phyloP scores from a whole-genome alignment of 2,329 filamentous ascomycete species.

The Fusarium staphyleae region DNA sequence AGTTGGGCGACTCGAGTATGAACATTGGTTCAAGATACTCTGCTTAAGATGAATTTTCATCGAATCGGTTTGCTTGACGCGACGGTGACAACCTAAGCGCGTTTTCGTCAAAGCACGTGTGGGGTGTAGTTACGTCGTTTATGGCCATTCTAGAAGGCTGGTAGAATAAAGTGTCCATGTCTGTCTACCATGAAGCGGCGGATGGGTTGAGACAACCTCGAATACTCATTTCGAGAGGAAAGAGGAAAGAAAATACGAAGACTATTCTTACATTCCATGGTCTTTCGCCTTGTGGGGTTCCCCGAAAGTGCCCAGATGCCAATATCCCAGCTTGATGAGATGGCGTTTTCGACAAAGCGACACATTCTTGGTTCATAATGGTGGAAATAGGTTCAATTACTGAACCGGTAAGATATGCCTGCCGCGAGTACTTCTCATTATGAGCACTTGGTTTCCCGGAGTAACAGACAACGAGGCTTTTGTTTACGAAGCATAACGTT shows the following conservation, averaged over 20 bases:
- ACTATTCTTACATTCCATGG: constrained; percentile 18
- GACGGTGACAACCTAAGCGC: constrained; percentile 31
- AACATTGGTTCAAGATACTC: constrained; percentile 1
- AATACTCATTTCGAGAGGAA: too few species aligned
- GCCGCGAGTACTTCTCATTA: background rate
- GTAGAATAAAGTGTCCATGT: constrained; percentile 8
- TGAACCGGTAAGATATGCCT: constrained; percentile 1
- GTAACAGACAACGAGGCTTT: constrained; percentile 1
- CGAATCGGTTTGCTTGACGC: constrained; percentile 17
- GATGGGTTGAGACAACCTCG: constrained; percentile 1
- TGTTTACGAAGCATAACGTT: too few species aligned
- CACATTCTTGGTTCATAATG: constrained; percentile 25
- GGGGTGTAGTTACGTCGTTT: constrained; percentile 22
- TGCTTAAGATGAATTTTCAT: constrained; percentile 9
- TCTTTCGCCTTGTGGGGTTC: constrained; percentile 1
- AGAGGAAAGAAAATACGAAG: background rate
- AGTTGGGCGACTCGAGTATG: background rate
- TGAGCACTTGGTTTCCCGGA: constrained; percentile 9
- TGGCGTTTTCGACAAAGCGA: constrained; percentile 1
- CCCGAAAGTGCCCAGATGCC: constrained; percentile 16
- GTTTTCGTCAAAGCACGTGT: constrained; percentile 22
- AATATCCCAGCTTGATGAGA: constrained; percentile 21
- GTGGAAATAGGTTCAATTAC: constrained; percentile 20
- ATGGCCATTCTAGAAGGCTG: constrained; percentile 24
- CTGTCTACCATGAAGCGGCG: constrained; percentile 9